phyloP scores from a whole-genome alignment of 352 stramenopile species.

The Phytopythium boreale region DNA sequence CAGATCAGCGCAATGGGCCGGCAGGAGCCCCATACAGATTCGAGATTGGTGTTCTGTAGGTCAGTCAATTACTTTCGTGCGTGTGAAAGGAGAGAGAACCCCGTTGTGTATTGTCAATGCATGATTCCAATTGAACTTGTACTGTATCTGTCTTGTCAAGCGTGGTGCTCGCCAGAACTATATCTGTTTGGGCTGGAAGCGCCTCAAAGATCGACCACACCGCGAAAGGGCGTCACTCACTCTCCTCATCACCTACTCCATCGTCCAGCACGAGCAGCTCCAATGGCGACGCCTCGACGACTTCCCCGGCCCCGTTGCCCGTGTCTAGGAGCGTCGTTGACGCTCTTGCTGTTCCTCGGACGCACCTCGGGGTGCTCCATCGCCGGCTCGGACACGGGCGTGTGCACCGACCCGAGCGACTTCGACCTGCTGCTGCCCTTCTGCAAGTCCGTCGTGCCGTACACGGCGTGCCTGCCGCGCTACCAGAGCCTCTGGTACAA shows the following conservation, averaged over 20 bases:
- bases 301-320: not conserved
- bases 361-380: constrained; percentile 25
- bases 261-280: too few relatives aligned
- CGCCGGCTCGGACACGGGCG: constrained; percentile 56
- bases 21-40: too few relatives aligned
- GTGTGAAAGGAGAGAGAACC: too few relatives aligned
- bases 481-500: constrained; percentile 80
- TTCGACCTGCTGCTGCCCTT: constrained; percentile 74
- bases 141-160: not conserved
- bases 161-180: not conserved
- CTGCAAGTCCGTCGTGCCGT: constrained; percentile 64
- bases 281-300: not conserved
- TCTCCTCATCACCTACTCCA: not conserved
- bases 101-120: too few relatives aligned
- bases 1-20: too few relatives aligned
- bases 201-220: not conserved
- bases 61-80: too few relatives aligned
- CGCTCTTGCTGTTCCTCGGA: not conserved
- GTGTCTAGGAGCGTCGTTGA: not conserved
- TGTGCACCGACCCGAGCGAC: constrained; percentile 51
- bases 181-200: not conserved
- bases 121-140: not conserved
- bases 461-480: constrained; percentile 66
- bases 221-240: not conserved
- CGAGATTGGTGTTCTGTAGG: too few relatives aligned